Conservation (phyloP, 1,139 yeast genomes). For the Hansenula sp. region DNA sequence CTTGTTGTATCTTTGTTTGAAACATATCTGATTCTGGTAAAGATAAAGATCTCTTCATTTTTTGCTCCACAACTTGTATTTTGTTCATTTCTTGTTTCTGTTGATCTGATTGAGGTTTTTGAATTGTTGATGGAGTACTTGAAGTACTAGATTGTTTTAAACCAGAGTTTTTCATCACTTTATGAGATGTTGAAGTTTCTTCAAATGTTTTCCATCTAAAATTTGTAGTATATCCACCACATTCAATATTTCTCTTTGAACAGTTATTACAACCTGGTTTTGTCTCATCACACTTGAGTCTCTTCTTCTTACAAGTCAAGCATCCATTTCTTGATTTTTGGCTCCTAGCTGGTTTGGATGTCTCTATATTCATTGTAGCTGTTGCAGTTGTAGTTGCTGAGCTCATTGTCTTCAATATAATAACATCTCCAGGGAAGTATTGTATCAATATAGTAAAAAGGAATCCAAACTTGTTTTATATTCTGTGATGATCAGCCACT, state of each 20-base stretch:
- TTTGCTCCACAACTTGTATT: not conserved
- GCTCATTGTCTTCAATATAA: no score
- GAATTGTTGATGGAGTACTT: constrained; percentile 6
- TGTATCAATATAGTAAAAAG: no score
- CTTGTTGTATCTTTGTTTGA: constrained; percentile 45
- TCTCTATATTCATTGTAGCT: not conserved
- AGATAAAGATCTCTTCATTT: constrained; percentile 5
- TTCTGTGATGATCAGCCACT: not conserved
- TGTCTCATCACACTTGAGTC: constrained; percentile 55
- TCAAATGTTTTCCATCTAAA: constrained; percentile 62
- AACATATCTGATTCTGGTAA: constrained; percentile 21
- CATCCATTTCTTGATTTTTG: constrained; percentile 33
- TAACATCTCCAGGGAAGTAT: no score
- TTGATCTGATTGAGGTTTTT: constrained; percentile 2
- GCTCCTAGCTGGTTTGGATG: constrained; percentile 5
- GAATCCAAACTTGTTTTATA: no score
- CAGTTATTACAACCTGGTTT: constrained; percentile 49
- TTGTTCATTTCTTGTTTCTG: not conserved
- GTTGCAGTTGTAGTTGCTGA: not conserved
- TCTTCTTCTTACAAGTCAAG: constrained; percentile 50
- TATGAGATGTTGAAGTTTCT: constrained; percentile 23
- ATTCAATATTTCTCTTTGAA: constrained; percentile 37
- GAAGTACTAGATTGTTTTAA: not conserved
- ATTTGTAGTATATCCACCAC: constrained; percentile 62
- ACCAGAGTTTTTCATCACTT: constrained; percentile 4